Base-by-base conservation (phyloP, 2,329 filamentous ascomycete genomes). In the Colletotrichum sublineola region DNA sequence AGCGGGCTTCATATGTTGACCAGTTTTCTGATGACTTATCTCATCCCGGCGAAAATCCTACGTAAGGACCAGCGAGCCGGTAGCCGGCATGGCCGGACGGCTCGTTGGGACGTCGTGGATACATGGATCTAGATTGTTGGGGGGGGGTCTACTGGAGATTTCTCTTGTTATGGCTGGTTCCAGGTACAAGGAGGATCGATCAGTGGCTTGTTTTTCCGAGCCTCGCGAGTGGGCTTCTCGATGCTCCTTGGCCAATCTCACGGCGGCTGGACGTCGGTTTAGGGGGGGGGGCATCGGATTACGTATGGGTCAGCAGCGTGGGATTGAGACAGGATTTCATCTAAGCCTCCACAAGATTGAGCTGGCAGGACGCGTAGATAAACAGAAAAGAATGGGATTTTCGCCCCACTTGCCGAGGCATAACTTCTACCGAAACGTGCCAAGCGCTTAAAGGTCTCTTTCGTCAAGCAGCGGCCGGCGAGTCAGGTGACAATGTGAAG, bases 361-460 rank as follows among this genome's bases (percentile, higher is more conserved):
- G 58, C 58, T 36, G 60, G 33, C 61, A 6, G 46, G 36, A 33
- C 36, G 20, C 7, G 33, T 11, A 36, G 29, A 29, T 14, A 9
- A 53, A 20, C 15, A 58, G 5, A 4, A 58, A 58, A 29, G 5
- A 15, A 61, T 46, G 40, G 57, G 9, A 33, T 46, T 44, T 9
- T 1, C 12, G 62, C 6, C 44, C 62, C 62, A 64, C 62, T 64
- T 64, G 33, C 62, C 62, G 62, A 64, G 62, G 62, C 14, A 12
- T 14, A 38, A 8, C 12, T 24, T 14, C 3, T n/a, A 38, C 15
- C 31, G 15, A 53, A 14, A 44, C 7, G 1, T 7, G 61, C 15
- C 46, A 29, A 55, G 46, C 48, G 12, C 44, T 20, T 9, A 5
- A 42, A n/a, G 42, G n/a, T n/a, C 31, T 44, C 18, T 31, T 4